Percentiles rank a stretch among this genome's conserved stretches.
These are phyloP conservation scores for Pythium phragmitis DNA, from an alignment of 352 stramenopile genomes.

Conservation along the genomic window DNA sequence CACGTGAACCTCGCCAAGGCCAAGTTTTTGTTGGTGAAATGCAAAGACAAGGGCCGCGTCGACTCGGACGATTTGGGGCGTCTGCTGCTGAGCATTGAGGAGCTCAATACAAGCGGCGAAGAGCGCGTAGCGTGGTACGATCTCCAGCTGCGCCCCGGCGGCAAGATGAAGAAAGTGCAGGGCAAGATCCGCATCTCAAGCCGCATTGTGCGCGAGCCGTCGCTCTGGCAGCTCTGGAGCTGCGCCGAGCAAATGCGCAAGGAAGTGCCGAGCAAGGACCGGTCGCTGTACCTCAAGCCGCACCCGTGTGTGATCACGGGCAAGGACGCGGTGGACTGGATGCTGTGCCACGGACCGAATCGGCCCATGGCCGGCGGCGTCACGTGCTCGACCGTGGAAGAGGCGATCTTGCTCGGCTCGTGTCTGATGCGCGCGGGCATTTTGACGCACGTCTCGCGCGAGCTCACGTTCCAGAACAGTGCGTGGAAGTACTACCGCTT, in stretches of 20 bases:
- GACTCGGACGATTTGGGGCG: constrained; percentile 81
- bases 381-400: constrained; percentile 82
- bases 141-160: constrained; percentile 71
- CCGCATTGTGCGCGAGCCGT: constrained; percentile 82
- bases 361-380: constrained; percentile 82
- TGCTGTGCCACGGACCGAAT: constrained; percentile 84
- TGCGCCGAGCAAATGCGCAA: constrained; percentile 82
- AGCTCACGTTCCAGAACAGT: constrained; percentile 72
- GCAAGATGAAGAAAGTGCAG: constrained; percentile 85
- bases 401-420: constrained; percentile 74
- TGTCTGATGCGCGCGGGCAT: constrained; percentile 69
- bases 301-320: constrained; percentile 78
- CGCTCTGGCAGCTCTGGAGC: constrained; percentile 81
- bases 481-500: constrained; percentile 90
- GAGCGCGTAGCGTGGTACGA: constrained; percentile 86
- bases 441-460: constrained; percentile 71
- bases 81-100: constrained; percentile 75
- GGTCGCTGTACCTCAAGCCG: constrained; percentile 82
- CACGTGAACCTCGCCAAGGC: constrained; percentile 68
- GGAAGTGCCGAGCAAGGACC: constrained; percentile 67
- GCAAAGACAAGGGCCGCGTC: constrained; percentile 86
- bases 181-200: constrained; percentile 82
- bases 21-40: constrained; percentile 86
- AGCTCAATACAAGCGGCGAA: constrained; percentile 82
- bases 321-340: constrained; percentile 81